These are phyloP conservation scores for Lipomyces oligophaga DNA, from an alignment of 805 yeast species.

Conservation along the genomic window DNA sequence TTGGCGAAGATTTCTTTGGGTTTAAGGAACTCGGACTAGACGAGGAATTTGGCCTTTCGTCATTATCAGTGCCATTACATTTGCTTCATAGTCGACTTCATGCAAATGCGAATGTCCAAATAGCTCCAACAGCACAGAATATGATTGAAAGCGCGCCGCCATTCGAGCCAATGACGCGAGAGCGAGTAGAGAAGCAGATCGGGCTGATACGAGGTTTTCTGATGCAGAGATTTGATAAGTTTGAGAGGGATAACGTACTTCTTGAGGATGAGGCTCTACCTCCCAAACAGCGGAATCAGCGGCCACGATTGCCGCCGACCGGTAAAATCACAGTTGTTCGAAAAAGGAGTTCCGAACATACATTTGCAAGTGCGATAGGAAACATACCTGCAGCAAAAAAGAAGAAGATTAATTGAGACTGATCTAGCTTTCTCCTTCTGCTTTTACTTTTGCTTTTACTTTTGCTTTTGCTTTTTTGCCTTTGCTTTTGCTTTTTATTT, in stretches of 20 bases:
- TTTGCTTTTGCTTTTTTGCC: not conserved
- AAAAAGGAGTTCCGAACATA: constrained; percentile 53
- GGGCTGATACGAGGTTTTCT: constrained; percentile 58
- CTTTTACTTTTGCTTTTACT: not conserved
- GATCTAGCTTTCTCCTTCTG: not conserved
- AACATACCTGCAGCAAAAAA: constrained; percentile 6
- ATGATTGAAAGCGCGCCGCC: constrained; percentile 57
- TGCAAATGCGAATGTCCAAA: constrained; percentile 41
- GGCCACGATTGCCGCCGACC: constrained; percentile 85
- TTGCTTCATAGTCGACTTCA: constrained; percentile 72
- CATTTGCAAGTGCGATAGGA: constrained; percentile 40
- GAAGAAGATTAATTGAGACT: constrained; percentile 5
- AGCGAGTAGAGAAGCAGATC: constrained; percentile 51
- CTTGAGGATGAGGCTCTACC: constrained; percentile 85
- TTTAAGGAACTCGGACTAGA: constrained; percentile 91
- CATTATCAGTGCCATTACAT: constrained; percentile 85
- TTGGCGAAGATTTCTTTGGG: constrained; percentile 98
- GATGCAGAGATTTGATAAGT: constrained; percentile 31
- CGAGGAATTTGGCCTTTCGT: constrained; percentile 79
- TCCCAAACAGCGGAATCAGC: constrained; percentile 64
- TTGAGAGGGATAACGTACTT: constrained; percentile 28
- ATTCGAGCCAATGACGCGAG: constrained; percentile 51
- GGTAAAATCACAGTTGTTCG: constrained; percentile 74
- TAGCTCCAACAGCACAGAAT: constrained; percentile 43
- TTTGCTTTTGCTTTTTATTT: not conserved